Base-by-base conservation (phyloP, 768 basidiomycete species). In the Lactarius pseudohatsudake region DNA sequence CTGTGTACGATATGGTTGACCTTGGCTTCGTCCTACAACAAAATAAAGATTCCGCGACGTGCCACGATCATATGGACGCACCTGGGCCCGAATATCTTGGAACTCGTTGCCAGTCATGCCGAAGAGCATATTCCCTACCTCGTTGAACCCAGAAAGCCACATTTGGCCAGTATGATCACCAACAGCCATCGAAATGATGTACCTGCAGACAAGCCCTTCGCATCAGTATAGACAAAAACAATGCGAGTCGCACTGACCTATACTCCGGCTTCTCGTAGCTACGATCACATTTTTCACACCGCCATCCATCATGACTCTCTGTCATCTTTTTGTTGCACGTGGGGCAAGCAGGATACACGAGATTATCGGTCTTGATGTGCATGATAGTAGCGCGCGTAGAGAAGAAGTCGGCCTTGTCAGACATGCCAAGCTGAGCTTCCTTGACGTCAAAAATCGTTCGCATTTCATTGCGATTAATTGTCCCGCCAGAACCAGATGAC, bases 91-190 rank as follows among this genome's bases (percentile, higher is more conserved):
- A 68, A 94, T 81, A n/a, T 82, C 63, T 88, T 76, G 53, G 18
- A 98, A 75, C 16, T 95, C 88, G 71, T 94, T 85, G 13, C 93
- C 96, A 38, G 84, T 78, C 79, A 86, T 88, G 32, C 86, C 90
- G 68, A 98, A 88, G 18, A 99, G 77, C 4, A 80, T 78, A 61
- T 86, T 76, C 5, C 94, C 97, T 40, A 90, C 86, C 7, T 98
- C 96, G 74, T 99, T 96, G 82, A 99, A 99, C 4, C 91, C 94
- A 69, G 92, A 92, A 55, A 98, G 79, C 96, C 96, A 98, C 20
- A 87, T 84, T 76, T 96, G 92, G 26, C 87, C 88, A 20, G 93
- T 91, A 79, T 88, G 85, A 76, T 99, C 97, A n/a, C 92, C 85
- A 2, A 94, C 88, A 57, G 91, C 92, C 79, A 97, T 81, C 45